Conservation (phyloP, 225 moss, liverwort and hornwort species). For the Sphagnum contortum region DNA sequence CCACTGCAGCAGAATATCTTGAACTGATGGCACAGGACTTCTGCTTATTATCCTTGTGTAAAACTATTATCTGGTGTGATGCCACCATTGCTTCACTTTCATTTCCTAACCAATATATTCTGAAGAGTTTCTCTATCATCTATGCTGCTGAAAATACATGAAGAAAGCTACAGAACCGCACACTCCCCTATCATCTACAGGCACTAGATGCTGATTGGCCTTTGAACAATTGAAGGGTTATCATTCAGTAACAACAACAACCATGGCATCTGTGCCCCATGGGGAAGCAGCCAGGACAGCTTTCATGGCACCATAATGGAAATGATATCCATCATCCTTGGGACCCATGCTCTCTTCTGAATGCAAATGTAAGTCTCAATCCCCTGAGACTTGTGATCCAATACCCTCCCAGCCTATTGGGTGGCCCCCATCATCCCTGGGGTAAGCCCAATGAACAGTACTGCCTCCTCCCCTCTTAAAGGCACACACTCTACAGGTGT, state of each 20-base stretch:
- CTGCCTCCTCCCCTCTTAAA: conserved; percentile 47
- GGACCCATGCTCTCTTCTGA: conserved; percentile 67
- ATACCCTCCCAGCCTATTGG: conserved; percentile 68
- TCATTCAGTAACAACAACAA: conserved; percentile 57
- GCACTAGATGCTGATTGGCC: no score
- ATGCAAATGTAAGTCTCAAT: conserved; percentile 48
- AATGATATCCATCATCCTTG: conserved; percentile 32
- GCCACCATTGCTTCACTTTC: no score
- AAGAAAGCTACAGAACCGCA: no score
- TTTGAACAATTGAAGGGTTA: no score
- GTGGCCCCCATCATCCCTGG: conserved; percentile 50
- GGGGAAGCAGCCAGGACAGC: conserved; percentile 40
- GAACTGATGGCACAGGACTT: no score
- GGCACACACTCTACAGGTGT: conserved; percentile 51
- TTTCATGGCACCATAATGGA: conserved; percentile 20
- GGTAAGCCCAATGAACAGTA: conserved; percentile 51
- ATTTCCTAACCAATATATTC: no score
- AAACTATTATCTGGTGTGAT: no score
- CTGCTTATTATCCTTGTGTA: no score
- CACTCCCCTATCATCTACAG: no score
- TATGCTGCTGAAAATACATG: no score
- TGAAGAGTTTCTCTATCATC: no score
- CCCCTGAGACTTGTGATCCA: conserved; percentile 49
- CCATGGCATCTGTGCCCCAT: conserved; percentile 62
- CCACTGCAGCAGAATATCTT: no score